A percentile compares a stretch with the other conserved stretches of the same genome.
phyloP scores from a whole-genome alignment of 1,139 yeast genomes.

The Diutina neorugosa region DNA sequence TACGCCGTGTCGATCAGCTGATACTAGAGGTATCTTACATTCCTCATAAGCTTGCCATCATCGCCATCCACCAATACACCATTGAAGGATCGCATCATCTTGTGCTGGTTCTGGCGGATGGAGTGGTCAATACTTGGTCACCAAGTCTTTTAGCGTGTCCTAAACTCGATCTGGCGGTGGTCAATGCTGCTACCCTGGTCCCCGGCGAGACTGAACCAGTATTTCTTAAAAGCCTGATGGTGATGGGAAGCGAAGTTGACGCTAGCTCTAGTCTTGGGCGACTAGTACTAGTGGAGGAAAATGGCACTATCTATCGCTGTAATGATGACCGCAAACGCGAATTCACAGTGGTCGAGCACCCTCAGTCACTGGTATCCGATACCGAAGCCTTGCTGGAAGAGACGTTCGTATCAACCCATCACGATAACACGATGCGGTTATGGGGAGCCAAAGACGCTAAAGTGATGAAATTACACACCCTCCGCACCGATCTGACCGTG shows the following conservation, averaged over 20 bases:
- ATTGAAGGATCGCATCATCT: not conserved
- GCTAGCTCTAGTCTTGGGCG: not conserved
- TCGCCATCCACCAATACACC: not conserved
- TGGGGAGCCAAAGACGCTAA: not conserved
- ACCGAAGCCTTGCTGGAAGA: not conserved
- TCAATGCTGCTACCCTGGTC: not conserved
- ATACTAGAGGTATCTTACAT: not conserved
- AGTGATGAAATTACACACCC: not conserved
- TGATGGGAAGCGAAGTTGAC: not conserved
- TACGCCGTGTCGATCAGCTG: not conserved
- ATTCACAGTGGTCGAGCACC: not conserved
- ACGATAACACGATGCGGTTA: not conserved
- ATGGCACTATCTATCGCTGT: not conserved
- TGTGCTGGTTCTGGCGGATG: conserved; percentile 2
- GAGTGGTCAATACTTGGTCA: conserved; percentile 1
- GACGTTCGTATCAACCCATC: not conserved
- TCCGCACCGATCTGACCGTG: not conserved
- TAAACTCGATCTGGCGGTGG: not conserved
- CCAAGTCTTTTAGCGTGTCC: not conserved
- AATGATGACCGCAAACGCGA: not conserved
- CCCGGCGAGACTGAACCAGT: not conserved
- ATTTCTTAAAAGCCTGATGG: not conserved
- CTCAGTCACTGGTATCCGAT: not conserved
- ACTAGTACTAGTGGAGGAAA: not conserved
- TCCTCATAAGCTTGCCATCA: not conserved